Evolutionary conservation across 331 rosid genomes (phyloP), one percentile per base, ranked within the genome.

Genomic region (Malus hybrid): DNA sequence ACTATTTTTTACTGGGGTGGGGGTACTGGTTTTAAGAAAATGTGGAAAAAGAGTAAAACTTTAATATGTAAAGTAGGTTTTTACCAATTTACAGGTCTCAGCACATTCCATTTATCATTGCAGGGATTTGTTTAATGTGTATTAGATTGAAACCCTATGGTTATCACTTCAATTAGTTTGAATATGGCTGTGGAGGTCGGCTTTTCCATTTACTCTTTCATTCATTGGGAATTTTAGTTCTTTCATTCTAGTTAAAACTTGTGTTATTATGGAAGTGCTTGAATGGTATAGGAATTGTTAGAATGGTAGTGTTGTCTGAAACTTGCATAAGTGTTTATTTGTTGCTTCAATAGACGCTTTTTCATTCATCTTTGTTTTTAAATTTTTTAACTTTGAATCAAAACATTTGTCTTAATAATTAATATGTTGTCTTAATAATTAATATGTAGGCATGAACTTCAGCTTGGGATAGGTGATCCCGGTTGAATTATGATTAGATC

Each of bases 401-500:
- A 71, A 32, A 9, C 33, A 28, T 15, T 52, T 61, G 34, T 24
- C 66, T 27, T 27, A 18, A 8, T 36, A 36, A 36, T 36, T 36
- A 36, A 42, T 55, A 3, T 59, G 3, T 42, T 61, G 34, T 24
- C 66, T 27, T 27, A 18, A 8, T 36, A 36, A 36, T 36, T 36
- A 36, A 42, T 55, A 3, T 59, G 3, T 42, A 29, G 70, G 63
- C 29, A 44, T 56, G 39, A 19, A 20, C 69, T 73, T 70, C 52
- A 10, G 65, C 20, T 77, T 66, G 52, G 67, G 36, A 36, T 13
- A 57, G 70, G 65, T 36, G 68, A 74, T 70, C 27, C 42, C 61
- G 42, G 65, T 71, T 75, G 55, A 56, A 59, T 80, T 76, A 72
- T 86, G 71, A 88, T 82, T 76, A 27, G 63, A 56, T 24, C 85